Evolutionary conservation across 768 basidiomycete genomes (phyloP), one percentile per base, ranked within the genome.

Genomic region (Calocybe cyanea): DNA sequence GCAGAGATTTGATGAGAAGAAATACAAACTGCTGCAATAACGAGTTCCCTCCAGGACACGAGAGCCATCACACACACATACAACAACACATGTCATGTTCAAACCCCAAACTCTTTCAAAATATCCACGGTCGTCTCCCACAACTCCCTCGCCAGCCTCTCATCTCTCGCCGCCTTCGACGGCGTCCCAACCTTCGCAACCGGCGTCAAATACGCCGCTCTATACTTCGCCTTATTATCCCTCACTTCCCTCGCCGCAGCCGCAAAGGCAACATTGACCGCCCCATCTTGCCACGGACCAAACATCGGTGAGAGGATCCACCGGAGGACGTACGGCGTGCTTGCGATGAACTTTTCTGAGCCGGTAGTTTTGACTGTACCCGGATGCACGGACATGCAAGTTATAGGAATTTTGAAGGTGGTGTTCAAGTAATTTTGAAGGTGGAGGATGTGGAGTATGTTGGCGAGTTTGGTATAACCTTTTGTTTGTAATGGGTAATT

Each of bases 211-310:
- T 66, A 63, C 14, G 37, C 57, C 1, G 60, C 61, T 33, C 54
- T 49, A 39, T 63, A 66, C 8, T 23, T 31, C 13, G 45, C 47
- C 39, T 42, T 60, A 30, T 61, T 50, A 18, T 53, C 52, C 11
- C 37, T 36, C 0, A 63, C 49, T 19, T 45, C 49, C 45, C 55
- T 62, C 7, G 50, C 51, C 11, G 63, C 61, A 41, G 61, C 63
- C 9, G 63, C 63, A 41, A 65, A 66, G 6, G 54, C 58, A 7
- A 57, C 52, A 32, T 54, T 61, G 32, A 62, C 57, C 6, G 63
- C 60, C 6, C 63, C 63, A 18, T 52, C 52, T 6, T 21, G 10
- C 21, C 13, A 8, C 11, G 8, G 38, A 32, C 13, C 25, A 35
- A 36, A 31, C 2, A 38, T 15, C 49, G 58, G 20, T 50, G 70